A percentile compares a stretch with the other conserved stretches of the same genome.
Evolutionary conservation across 1,284 basidiomycete genomes (phyloP).

Genomic region (Cryptococcus jaspeensis): DNA sequence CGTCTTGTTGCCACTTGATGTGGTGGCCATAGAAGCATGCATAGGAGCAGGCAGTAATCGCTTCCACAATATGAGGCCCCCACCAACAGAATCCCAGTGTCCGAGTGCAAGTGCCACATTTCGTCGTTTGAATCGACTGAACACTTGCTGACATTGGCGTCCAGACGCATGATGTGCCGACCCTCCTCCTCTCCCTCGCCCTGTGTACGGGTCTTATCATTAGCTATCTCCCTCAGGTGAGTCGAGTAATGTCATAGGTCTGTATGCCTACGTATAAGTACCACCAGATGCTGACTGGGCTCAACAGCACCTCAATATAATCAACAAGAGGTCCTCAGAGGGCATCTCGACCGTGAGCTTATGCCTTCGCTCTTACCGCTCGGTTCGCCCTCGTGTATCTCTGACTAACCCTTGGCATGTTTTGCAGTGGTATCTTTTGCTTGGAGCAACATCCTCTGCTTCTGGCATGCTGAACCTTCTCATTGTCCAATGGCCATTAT

Average conservation of each 20-base stretch:
- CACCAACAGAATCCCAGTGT: slow-evolving; percentile 4
- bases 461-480: slow-evolving; percentile 84
- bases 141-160: not conserved
- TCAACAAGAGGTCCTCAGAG: slow-evolving; percentile 68
- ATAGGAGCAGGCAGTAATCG: no score
- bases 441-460: slow-evolving; percentile 81
- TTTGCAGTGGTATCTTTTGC: slow-evolving; percentile 73
- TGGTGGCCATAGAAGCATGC: no score
- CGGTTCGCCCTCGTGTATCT: not conserved
- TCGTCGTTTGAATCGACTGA: not conserved
- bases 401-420: slow-evolving; percentile 19
- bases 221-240: slow-evolving; percentile 84
- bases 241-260: slow-evolving; percentile 19
- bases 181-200: slow-evolving; percentile 67
- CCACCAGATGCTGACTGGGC: slow-evolving; percentile 4
- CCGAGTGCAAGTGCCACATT: slow-evolving; percentile 5
- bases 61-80: no score
- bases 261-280: not conserved
- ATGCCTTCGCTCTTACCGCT: no score
- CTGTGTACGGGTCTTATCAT: slow-evolving; percentile 77
- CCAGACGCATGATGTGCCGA: slow-evolving; percentile 65
- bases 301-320: slow-evolving; percentile 32
- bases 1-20: no score
- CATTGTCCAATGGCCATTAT: slow-evolving; percentile 81
- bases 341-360: slow-evolving; percentile 70